Base-by-base conservation (phyloP, 805 yeast species). In the Nakazawaea pomicola region DNA sequence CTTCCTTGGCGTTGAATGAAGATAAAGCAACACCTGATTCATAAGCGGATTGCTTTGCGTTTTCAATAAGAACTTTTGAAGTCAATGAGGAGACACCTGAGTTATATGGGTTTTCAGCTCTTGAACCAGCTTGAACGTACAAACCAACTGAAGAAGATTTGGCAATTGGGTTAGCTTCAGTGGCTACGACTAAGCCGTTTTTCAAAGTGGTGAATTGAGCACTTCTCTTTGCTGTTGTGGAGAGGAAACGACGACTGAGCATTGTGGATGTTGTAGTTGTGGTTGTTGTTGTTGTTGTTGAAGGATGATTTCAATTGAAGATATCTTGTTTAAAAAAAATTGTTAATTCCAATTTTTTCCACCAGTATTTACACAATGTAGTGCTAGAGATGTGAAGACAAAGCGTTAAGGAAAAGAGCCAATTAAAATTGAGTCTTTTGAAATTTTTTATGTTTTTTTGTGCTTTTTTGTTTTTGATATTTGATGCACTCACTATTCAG, bases 91-190 rank as follows among this genome's bases (percentile, higher is more conserved):
- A 76, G 40, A 81, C 78, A 76, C 95, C 95, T 53, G 85, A 84
- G 69, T 80, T 82, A 76, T 78, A 83, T 33, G 86, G 71, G 64
- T 81, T 83, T 64, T 85, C 95, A 40, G 83, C 63, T 60, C 89
- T 70, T 37, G 91, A 78, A 61, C 95, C 95, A 38, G 89, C 84
- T 51, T 82, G 83, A 58, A 72, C 67, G 61, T 72, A 84, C 44
- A 82, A 63, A 62, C 93, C 91, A 51, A 82, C 70, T 28, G 87
- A 70, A 36, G 86, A 68, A 29, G 80, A 57, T 44, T 69, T 59
- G 45, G 78, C 75, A 42, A 62, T 53, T 31, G 82, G 73, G 64
- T 78, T 73, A 50, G 72, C 52, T 62, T 81, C 85, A 38, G 87
- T 70, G 47, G 88, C 88, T 50, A 85, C 74, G 46, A 84, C 76